Evolutionary conservation across 495 filamentous ascomycete genomes (phyloP).

Genomic region (Trichoderma erinaceum): DNA sequence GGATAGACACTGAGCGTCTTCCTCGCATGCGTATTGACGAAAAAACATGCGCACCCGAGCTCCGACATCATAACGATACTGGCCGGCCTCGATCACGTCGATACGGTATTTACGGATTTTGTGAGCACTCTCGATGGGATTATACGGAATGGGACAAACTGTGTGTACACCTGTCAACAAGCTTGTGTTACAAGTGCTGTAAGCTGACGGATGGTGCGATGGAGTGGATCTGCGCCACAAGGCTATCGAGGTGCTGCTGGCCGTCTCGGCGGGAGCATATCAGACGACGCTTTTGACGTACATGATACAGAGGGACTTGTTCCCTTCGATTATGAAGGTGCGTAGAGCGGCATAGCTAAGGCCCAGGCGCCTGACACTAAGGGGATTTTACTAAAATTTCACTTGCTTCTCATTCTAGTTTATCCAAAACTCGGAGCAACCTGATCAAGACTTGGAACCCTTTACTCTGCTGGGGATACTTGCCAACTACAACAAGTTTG

Average conservation of each 20-base stretch:
- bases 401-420: conserved; percentile 47
- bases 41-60: conserved; percentile 92
- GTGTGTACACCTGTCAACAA: conserved; percentile 43
- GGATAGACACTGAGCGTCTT: conserved; percentile 86
- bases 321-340: conserved; percentile 93
- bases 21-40: conserved; percentile 69
- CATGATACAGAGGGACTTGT: conserved; percentile 90
- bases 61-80: conserved; percentile 89
- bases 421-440: conserved; percentile 71
- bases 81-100: conserved; percentile 81
- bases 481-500: conserved; percentile 98
- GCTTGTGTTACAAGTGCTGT: neutral
- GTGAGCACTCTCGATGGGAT: conserved; percentile 72
- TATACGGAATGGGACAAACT: conserved; percentile 68
- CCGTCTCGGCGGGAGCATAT: conserved; percentile 85
- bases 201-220: conserved; percentile 4
- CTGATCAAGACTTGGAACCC: conserved; percentile 58
- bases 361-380: neutral
- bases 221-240: conserved; percentile 68
- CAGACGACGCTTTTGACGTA: conserved; percentile 91
- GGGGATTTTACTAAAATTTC: neutral
- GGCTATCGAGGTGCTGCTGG: conserved; percentile 73
- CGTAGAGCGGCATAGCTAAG: conserved; percentile 14
- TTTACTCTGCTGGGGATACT: conserved; percentile 83
- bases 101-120: conserved; percentile 81